Base-by-base conservation (phyloP, 2,329 filamentous ascomycete species). In the Phoma sp. region DNA sequence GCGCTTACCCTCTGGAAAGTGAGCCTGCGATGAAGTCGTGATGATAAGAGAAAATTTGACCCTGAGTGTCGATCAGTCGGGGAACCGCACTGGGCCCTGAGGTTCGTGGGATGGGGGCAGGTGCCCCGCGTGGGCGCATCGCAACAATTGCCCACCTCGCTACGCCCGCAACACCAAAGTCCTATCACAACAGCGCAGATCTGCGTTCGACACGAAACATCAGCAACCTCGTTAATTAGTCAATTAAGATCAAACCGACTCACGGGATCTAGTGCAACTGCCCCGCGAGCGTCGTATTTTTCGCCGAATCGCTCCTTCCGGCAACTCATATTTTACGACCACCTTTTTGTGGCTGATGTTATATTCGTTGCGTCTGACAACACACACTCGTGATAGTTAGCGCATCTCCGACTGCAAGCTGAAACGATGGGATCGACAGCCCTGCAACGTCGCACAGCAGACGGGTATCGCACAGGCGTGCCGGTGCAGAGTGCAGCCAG, bases 391-490 rank as follows among this genome's bases (percentile, higher is more conserved):
- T 55, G 43, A 35, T 55, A 19, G 33, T 19, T 51, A 48, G 43
- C 43, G 41, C 29, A 51, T 47, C 46, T 51, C 25, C 37, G 53
- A 3, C 39, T 32, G 41, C 53, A 39, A 9, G 47, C 25, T 43
- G 32, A 47, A 21, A 51, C 43, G 29, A 40, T 31, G 27, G n/a
- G 53, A 56, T 51, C 53, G 48, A 33, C 47, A n/a, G 37, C 46
- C 53, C 29, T 57, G 37, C 37, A 39, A 37, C 39, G 48, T 57
- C 25, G 48, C 33, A 57, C 54, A 38, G 39, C 53, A 47, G 43
- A 21, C 53, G 53, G 53, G 51, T 51, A 43, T 32, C 29, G 19
- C 24, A 38, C 39, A 44, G 44, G 33, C 22, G 35, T 57, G 43
- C 54, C 54, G 53, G 27, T 47, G 47, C 46, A 36, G 29, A 15